Evolutionary conservation across 495 filamentous ascomycete genomes (phyloP), one percentile per base, ranked within the genome.

Genomic region (Penicillium parvum): DNA sequence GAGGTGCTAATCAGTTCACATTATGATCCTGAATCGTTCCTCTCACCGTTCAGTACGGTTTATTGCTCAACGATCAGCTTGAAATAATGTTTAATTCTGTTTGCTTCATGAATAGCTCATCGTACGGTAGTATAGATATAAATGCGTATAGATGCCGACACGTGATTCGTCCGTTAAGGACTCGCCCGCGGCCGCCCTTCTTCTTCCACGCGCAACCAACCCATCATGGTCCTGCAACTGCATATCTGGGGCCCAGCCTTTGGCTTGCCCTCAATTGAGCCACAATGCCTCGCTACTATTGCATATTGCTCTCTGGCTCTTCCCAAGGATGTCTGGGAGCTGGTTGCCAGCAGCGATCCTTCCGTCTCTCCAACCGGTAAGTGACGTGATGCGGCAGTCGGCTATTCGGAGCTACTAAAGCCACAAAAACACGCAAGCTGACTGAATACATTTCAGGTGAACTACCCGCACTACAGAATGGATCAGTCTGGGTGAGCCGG

Each of bases 211-310:
- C 49, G 37, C 48, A 53, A 50, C 40, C 48, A 53, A 50, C 40
- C 46, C 40, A 57, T 43, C 29, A 83, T 81, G 77, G 66, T 81
- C 47, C 70, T 95, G 10, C 81, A 90, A 74, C 78, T 97, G 27
- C 86, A 95, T 61, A 77, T 96, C 49, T 96, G 88, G 87, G 90
- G 92, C 28, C 86, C 89, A 22, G 90, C 84, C 25, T 94, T 94
- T 63, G 74, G 73, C 19, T 77, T 96, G 27, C 85, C 91, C 7
- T 96, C 91, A 37, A 83, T 96, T 45, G 90, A 96, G 44, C 74
- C 92, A 37, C 86, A 94, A 75, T 96, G 85, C 50, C 76, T 90
- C 30, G 84, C 86, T 10, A 70, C 82, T 27, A 81, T 91, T 42
- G 76, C 86, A 26, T 90, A 85, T 55, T 71, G 89, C 23, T 72